phyloP scores from a whole-genome alignment of 805 yeast genomes.

The Candida silvicultrix region DNA sequence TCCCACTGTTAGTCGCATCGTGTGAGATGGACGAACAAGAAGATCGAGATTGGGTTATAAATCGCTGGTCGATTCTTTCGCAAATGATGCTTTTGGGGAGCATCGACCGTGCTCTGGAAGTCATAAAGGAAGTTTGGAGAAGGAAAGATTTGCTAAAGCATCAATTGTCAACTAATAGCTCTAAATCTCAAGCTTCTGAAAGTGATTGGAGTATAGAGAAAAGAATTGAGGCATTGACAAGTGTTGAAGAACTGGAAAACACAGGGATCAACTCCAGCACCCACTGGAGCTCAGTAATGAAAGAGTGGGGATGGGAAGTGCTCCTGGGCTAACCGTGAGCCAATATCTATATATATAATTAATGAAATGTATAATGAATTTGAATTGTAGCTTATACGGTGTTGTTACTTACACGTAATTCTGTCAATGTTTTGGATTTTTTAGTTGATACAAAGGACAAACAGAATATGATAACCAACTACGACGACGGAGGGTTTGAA shows the following conservation, averaged over 20 bases:
- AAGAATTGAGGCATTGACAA: slow-evolving; percentile 16
- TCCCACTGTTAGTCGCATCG: slow-evolving; percentile 57
- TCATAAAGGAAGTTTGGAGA: slow-evolving; percentile 67
- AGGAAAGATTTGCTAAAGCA: slow-evolving; percentile 37
- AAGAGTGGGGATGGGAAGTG: slow-evolving; percentile 75
- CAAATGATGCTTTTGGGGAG: slow-evolving; percentile 60
- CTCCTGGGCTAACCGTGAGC: slow-evolving; percentile 33
- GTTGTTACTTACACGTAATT: too few species aligned
- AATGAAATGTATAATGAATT: too few species aligned
- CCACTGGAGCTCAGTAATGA: slow-evolving; percentile 68
- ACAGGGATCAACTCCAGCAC: slow-evolving; percentile 42
- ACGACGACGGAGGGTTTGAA: too few species aligned
- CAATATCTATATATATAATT: too few species aligned
- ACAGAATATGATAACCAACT: too few species aligned
- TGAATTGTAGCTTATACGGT: too few species aligned
- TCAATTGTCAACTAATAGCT: too few species aligned
- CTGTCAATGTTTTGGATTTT: too few species aligned
- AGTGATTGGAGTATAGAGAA: slow-evolving; percentile 19
- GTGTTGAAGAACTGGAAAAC: slow-evolving; percentile 22
- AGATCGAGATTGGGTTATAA: slow-evolving; percentile 55
- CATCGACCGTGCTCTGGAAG: slow-evolving; percentile 58
- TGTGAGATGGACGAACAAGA: slow-evolving; percentile 57
- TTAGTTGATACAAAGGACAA: too few species aligned
- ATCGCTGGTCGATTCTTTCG: slow-evolving; percentile 49
- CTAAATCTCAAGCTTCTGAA: too few species aligned